Evolutionary conservation across 148 eudicot species (phyloP), one percentile per base, ranked within the genome.

Genomic region (Cornus controversa): DNA sequence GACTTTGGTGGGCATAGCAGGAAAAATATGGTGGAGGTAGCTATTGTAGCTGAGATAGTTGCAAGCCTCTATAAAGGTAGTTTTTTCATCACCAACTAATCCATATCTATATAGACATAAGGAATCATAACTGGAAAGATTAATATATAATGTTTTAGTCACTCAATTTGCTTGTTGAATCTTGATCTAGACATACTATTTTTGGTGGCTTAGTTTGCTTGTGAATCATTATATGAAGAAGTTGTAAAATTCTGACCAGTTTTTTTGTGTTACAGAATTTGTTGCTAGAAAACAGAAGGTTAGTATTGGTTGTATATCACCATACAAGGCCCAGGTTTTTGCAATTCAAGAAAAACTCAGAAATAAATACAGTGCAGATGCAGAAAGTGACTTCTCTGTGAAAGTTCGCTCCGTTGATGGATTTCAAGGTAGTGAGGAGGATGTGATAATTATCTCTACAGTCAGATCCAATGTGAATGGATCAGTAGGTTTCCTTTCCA

Each of bases 401-500:
- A 88, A 70, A 24, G 85, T 91, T 6, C 84, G 94, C 2, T 85
- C 94, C 7, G 93, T 93, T 23, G 97, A 93, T 83, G 94, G 93
- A 1, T 93, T 91, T 81, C 97, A 93, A 76, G 97, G 97, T 3
- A 92, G 91, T 22, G 97, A 93, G 66, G 88, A 88, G 74, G 94
- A 93, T 75, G 75, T 91, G 23, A 86, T 93, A 10, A 89, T 91
- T n/a, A 86, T 93, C 47, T 93, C 97, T 2, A 88, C 91, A 0
- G 97, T 89, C 9, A 80, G 93, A 42, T 80, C 87, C 77, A 93
- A 91, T 66, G 72, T 67, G 31, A 75, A 27, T 18, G 94, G 98
- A 66, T 73, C 85, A 1, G 80, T 93, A 58, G 97, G 97, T 2
- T 93, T 93, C 70, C 91, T 93, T 20, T 83, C 88, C 8, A 88